Evolutionary conservation across 1,284 basidiomycete genomes (phyloP), one percentile per base, ranked within the genome.

Genomic region (Cutaneotrichosporon sp.): DNA sequence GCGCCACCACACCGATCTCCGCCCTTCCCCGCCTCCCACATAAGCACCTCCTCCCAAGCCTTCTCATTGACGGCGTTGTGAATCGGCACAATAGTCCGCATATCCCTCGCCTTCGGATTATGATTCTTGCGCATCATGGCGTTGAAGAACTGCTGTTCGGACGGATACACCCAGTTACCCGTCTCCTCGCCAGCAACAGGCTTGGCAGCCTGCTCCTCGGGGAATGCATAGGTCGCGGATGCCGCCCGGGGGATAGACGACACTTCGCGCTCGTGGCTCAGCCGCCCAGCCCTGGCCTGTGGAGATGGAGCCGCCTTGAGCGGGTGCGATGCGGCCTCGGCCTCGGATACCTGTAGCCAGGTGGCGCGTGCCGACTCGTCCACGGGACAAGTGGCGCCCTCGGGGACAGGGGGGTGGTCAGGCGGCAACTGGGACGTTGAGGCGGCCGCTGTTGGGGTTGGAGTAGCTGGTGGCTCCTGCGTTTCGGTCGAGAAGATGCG

Each of bases 31-130:
- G 82, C 80, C 80, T 99, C 96, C 96, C 96, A 99, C 67, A 86
- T 87, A 76, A 94, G 80, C 56, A 99, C 86, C 79, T 97, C 89
- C 56, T 84, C 82, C 96, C 96, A 99, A 4, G 95, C 92, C 65
- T 90, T 88, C 81, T 99, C 97, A 76, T 99, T 99, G 65, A 99
- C 97, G 36, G 96, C 96, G 76, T 99, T 99, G 81, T 99, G 96
- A 64, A 99, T 99, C 8, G 96, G 96, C 8, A 99, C 94, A 71
- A 99, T 89, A 26, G 92, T 90, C 73, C 86, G 87, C 95, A 99
- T 98, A 81, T 98, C 96, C 22, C 84, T 76, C 18, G 89, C 86
- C 21, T 88, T 85, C 52, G 83, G 75, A 65, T 89, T 87, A 77
- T 96, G 90, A 75, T 97, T 87, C 82, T 99, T 99, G 64, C 96